These are phyloP conservation scores for Epichloe uncinata DNA, from an alignment of 2,329 filamentous ascomycete species.

Conservation along the genomic window DNA sequence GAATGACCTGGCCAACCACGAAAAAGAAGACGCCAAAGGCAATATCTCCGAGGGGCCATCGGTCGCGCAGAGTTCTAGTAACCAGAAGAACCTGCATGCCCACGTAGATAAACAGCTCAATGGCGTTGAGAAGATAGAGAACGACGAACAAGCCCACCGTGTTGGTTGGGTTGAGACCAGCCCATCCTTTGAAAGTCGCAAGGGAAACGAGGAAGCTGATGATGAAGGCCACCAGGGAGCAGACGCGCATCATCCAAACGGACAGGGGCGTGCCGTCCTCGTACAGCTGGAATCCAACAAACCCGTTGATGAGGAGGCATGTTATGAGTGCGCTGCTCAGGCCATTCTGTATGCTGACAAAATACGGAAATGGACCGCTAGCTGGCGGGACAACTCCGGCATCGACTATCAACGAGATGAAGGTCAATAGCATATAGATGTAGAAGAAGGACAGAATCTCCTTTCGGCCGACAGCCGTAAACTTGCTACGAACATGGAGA, in stretches of 20 bases:
- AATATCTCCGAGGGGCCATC: conserved; percentile 91
- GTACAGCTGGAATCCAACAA: conserved; percentile 96
- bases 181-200: conserved; percentile 87
- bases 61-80: conserved; percentile 77
- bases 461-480: conserved; percentile 78
- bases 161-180: conserved; percentile 69
- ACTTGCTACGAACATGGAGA: conserved; percentile 90
- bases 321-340: conserved; percentile 76
- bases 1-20: conserved; percentile 76
- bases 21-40: conserved; percentile 85
- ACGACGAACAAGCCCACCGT: conserved; percentile 85
- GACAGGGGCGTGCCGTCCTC: conserved; percentile 91
- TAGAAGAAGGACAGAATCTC: conserved; percentile 89
- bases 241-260: conserved; percentile 78
- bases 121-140: conserved; percentile 78
- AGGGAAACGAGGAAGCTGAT: conserved; percentile 80
- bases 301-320: conserved; percentile 88
- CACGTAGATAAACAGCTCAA: conserved; percentile 76
- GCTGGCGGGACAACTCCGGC: conserved; percentile 82
- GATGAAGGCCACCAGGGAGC: conserved; percentile 68
- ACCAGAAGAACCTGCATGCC: conserved; percentile 83
- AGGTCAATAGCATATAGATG: conserved; percentile 81
- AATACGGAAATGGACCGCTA: conserved; percentile 73
- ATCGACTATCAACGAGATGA: conserved; percentile 80
- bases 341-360: conserved; percentile 76